Base-by-base conservation (phyloP, 2,329 filamentous ascomycete genomes). In the Trichoderma koningiopsis region DNA sequence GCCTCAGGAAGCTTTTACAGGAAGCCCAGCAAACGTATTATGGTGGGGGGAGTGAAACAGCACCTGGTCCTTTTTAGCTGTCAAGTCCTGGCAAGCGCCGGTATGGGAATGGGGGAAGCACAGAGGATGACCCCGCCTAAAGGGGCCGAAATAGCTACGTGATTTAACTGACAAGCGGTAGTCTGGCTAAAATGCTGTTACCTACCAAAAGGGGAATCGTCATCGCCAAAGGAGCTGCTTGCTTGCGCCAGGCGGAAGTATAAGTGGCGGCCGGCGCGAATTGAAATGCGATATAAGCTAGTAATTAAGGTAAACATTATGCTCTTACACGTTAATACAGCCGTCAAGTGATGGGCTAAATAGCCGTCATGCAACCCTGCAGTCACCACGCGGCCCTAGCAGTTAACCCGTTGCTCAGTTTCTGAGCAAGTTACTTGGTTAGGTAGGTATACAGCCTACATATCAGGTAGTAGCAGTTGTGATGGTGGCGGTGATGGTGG, bases 261-360 rank as follows among this genome's bases (percentile, higher is more conserved):
- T 8, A 56, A 35, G 55, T 35, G 53, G 61, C 5, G 53, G 61
- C 5, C 37, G 37, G 35, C 35, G 37, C 37, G 62, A 65, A 65
- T 47, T 53, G 43, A 24, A 37, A 47, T 47, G 29, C 11, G 33
- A 43, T 56, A 49, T 65, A 65, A 65, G 52, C 62, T 65, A 65
- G 52, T 65, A 57, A 57, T 65, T 65, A 65, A 65, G 52, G 53
- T 65, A 65, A 65, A 65, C 33, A 33, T 33, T 65, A 57, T 65
- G 40, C 27, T 65, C 53, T 31, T 56, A n/a, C 14, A 35, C 61
- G 33, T 43, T 24, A 60, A 60, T 31, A 22, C 27, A 29, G 35
- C 57, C 24, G 16, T 40, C 10, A 64, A 35, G 49, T 33, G 49
- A 35, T 52, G 49, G 7, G 10, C 5, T 55, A 19, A 43, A 37